phyloP scores from a whole-genome alignment of 768 basidiomycete genomes.

The Tulasnella sp. region DNA sequence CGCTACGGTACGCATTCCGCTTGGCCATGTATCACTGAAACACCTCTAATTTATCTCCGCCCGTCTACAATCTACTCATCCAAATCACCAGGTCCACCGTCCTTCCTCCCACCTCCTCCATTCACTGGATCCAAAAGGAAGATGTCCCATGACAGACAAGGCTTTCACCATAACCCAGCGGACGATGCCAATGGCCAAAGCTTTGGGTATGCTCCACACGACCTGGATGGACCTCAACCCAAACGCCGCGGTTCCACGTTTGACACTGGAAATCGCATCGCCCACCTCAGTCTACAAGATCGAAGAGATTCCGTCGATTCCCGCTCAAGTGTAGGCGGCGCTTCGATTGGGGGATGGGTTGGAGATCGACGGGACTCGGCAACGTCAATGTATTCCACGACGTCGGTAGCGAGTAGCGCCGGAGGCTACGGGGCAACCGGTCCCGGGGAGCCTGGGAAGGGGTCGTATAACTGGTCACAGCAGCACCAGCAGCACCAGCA shows the following conservation, averaged over 20 bases:
- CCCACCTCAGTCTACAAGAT: slow-evolving; percentile 65
- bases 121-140: slow-evolving; percentile 44
- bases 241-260: slow-evolving; percentile 79
- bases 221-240: slow-evolving; percentile 47
- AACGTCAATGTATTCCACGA: slow-evolving; percentile 57
- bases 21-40: background rate
- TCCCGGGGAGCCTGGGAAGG: background rate
- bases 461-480: background rate
- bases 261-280: slow-evolving; percentile 58
- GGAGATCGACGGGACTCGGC: slow-evolving; percentile 66
- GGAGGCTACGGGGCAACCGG: slow-evolving; percentile 24
- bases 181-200: background rate
- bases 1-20: too few species aligned
- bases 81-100: slow-evolving; percentile 1
- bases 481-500: background rate
- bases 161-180: background rate
- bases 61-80: background rate
- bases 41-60: background rate
- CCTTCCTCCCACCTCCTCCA: slow-evolving; percentile 13
- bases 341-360: slow-evolving; percentile 36
- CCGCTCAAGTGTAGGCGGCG: slow-evolving; percentile 26
- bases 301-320: slow-evolving; percentile 69
- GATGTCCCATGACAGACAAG: slow-evolving; percentile 46
- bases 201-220: slow-evolving; percentile 2
- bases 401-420: slow-evolving; percentile 33